Evolutionary conservation across 192 early-diverging fungal genomes (phyloP), one percentile per base, ranked within the genome.

Genomic region (Backusella psychrophila): DNA sequence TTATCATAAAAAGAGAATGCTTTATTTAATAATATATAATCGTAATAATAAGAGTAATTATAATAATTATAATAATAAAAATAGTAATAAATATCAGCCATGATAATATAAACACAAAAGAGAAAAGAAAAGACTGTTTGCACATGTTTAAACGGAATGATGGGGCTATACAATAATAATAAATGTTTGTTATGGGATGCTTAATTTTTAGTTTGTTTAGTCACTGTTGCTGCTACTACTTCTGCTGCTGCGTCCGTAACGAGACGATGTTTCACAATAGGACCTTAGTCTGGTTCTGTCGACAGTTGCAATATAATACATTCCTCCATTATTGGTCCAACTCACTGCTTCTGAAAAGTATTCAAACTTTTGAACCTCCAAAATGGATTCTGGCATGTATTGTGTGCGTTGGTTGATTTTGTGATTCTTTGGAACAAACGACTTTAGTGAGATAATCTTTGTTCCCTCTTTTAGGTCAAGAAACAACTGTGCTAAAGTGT

Each of bases 401-500:
- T 88, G 87, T 42, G 87, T 92, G 35, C 91, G 89, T 1, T 91
- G 88, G 72, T 85, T 93, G 77, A 94, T 91, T 76, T 91, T 90
- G 81, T 91, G 87, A 74, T 91, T 92, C 15, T 91, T 80, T 1
- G 94, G 88, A 31, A 94, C 93, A 89, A 99, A 97, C 31, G 87
- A 89, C 77, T 90, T 88, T 36, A 99, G 85, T 19, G 93, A 93
- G 33, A 99, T 90, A 65, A 98, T 92, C 71, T 90, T 86, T 12
- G 93, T 85, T 21, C 91, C 91, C 59, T 97, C 95, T 82, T 96
- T 95, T 38, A 98, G 85, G 81, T 99, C 96, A 79, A 99, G 79
- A 77, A 99, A 98, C 74, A 93, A 81, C 74, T 93, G 91, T 56
- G 95, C 75, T 66, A 98, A 87, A 14, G 81, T 79, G 70, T 97